Evolutionary conservation across 208 protist genomes (phyloP).

Genomic region (Naegleria lovaniensis): DNA sequence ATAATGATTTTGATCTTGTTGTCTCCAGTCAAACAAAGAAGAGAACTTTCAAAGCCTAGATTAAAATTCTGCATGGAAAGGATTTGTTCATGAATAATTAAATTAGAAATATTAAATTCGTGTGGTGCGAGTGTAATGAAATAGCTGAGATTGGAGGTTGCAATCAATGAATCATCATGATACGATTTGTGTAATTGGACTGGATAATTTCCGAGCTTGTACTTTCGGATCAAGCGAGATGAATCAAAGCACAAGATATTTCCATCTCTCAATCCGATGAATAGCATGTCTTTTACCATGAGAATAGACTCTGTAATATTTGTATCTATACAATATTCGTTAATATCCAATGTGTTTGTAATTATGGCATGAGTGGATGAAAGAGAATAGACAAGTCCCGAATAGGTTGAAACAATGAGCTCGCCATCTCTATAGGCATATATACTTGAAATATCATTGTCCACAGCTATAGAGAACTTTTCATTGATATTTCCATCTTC

Average conservation of each 20-base stretch:
- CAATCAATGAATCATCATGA: neutral
- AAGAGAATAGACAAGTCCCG: neutral
- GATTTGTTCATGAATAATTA: neutral
- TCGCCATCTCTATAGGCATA: neutral
- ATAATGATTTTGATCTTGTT: neutral
- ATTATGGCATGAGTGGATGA: neutral
- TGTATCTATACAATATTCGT: neutral
- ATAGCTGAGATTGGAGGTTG: neutral
- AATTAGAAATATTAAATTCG: neutral
- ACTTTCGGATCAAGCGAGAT: neutral
- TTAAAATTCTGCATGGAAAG: neutral
- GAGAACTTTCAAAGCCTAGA: neutral
- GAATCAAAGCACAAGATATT: neutral
- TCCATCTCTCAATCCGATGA: neutral
- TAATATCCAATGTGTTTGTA: neutral
- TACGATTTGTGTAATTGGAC: neutral
- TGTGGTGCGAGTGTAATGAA: neutral
- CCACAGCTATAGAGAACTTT: neutral
- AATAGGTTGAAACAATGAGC: neutral
- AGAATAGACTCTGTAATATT: neutral
- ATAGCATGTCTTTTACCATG: neutral
- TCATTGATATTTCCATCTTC: neutral
- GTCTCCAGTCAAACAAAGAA: neutral
- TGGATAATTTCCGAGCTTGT: neutral
- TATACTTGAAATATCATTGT: neutral